Base-by-base conservation (phyloP, 2,329 filamentous ascomycete species). In the Scedosporium dehoogii region DNA sequence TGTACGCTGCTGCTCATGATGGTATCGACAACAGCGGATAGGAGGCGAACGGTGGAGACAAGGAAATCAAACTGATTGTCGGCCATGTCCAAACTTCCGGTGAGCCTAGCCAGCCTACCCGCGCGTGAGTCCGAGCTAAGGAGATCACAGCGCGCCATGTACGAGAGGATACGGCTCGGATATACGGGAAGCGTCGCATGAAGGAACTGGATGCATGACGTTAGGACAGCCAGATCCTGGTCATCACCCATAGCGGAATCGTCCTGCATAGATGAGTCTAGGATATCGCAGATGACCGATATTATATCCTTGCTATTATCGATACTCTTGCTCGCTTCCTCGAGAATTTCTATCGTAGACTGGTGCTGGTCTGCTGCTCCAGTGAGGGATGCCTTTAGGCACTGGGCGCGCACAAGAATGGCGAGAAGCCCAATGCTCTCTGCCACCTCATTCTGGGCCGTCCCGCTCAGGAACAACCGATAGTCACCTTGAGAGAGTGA, bases 111-210 rank as follows among this genome's bases (percentile, higher is more conserved):
- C 64, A 99, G 81, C 64, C 89, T 87, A 10, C 91, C 90, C 14
- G 87, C 87, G 65, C 87, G 87, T 9, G 90, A 87, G 67, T 91
- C 87, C 5, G 86, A 84, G 67, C 89, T 89, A 56, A 99, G 79
- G 18, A 99, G 78, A 65, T 87, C 85, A 72, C 91, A 96, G 63
- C 91, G 86, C 3, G 88, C 85, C 68, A 99, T 82, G 71, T 93
- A 90, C 3, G 93, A 92, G 92, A 94, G 97, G 5, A 96, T 86
- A 64, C 92, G 83, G 63, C 89, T 89, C 0, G 94, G 93, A 60
- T 88, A 85, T n/a, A 83, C 89, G 68, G 82, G 80, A 27, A 94
- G 74, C 18, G 96, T 77, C 2, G 88, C 85, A 67, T 89, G 83
- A 44, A 96, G 77, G 69, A 97, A 97, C 61, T 91, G 87, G 23